A percentile compares a stretch with the other conserved stretches of the same genome.
These are phyloP conservation scores for Cyberlindnera meyerae DNA, from an alignment of 805 yeast genomes.

Conservation along the genomic window DNA sequence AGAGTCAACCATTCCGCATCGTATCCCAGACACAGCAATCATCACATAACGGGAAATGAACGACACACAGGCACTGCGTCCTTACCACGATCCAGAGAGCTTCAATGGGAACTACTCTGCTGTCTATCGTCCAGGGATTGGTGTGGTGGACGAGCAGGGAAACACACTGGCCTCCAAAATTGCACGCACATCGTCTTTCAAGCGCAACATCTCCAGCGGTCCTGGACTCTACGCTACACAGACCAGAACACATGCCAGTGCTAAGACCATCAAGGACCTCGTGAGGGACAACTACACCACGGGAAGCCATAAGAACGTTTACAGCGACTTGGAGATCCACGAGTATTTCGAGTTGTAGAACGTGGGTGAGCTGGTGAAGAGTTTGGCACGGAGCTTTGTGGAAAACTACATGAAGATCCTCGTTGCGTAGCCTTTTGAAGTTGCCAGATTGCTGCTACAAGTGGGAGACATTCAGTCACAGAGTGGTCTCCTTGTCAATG, in stretches of 20 bases:
- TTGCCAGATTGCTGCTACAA: slow-evolving; percentile 71
- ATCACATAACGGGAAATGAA: slow-evolving; percentile 6
- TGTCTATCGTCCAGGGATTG: slow-evolving; percentile 55
- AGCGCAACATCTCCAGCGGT: slow-evolving; percentile 9
- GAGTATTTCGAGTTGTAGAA: slow-evolving; percentile 61
- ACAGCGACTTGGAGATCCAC: slow-evolving; percentile 52
- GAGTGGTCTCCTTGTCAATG: slow-evolving; percentile 19
- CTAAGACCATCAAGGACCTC: slow-evolving; percentile 18
- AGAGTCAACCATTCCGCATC: too few species aligned
- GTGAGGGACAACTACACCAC: slow-evolving; percentile 22
- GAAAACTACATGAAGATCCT: slow-evolving; percentile 66
- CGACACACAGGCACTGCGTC: slow-evolving; percentile 36
- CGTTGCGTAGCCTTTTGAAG: slow-evolving; percentile 85
- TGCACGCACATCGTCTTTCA: slow-evolving; percentile 23
- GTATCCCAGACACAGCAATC: neutral
- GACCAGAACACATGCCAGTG: slow-evolving; percentile 4
- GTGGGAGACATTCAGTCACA: slow-evolving; percentile 56
- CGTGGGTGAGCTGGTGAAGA: slow-evolving; percentile 50
- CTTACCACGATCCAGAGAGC: slow-evolving; percentile 64
- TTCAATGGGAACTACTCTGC: slow-evolving; percentile 63
- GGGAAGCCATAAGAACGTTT: slow-evolving; percentile 25
- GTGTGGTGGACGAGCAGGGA: slow-evolving; percentile 48
- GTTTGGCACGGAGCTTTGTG: slow-evolving; percentile 55
- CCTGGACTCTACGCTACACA: slow-evolving; percentile 9
- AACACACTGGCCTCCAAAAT: slow-evolving; percentile 36